Evolutionary conservation across 805 yeast genomes (phyloP), one percentile per base, ranked within the genome.

Genomic region (Metahyphopichia silvanorum): DNA sequence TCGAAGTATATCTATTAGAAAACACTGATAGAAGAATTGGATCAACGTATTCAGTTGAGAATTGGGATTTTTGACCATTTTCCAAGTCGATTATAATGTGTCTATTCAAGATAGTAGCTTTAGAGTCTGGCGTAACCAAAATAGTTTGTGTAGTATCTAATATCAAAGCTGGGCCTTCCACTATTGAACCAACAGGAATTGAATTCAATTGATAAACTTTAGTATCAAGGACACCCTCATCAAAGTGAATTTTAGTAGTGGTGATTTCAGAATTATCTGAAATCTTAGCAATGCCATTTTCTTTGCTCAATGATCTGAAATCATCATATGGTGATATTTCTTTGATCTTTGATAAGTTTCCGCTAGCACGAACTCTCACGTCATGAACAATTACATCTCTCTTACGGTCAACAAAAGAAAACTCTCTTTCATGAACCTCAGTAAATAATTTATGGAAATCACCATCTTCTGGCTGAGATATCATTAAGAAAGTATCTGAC

Each of bases 1-100:
- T 85, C 41, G 86, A 87, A 89, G 85, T 85, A 54, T 86, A 86
- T 39, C 94, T 66, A 55, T 85, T 87, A 21, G 86, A 81, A 57
- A 85, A 86, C 15, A 86, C 81, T 0, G 94, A 82, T 24, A 86
- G 56, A 41, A 78, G 62, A 21, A 86, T 75, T 1, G 93, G 93
- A 44, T 85, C 89, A 22, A 81, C 34, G n/a, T 44, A 42, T 7
- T 38, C 40, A 10, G 60, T 40, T 9, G 22, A 21, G 10, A 21
- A 21, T 11, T 21, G 22, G 22, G 22, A 21, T 9, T 21, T 11
- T 9, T 11, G 10, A 9, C 11, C 10, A 11, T 21, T 9, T 9
- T 21, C 22, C 10, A 21, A 11, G 18, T 57, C 51, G 31, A 84
- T 63, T 18, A 76, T 66, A 12, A 86, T 69, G 44, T 82, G 91